phyloP scores from a whole-genome alignment of 2,329 filamentous ascomycete genomes.

The Calonectria ilicicola region DNA sequence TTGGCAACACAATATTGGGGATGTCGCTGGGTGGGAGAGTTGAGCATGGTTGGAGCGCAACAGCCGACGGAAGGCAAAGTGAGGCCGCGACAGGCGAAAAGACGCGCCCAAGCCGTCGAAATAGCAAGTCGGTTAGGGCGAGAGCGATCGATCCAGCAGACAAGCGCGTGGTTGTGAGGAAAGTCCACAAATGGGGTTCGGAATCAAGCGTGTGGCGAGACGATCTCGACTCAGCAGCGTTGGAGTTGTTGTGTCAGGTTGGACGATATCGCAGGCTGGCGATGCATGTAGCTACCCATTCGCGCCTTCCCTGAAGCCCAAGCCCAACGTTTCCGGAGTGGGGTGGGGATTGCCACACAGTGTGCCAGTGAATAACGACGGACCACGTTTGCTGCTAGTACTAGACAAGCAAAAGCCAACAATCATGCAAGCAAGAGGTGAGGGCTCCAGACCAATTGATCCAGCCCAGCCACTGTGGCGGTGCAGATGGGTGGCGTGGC shows the following conservation, averaged over 20 bases:
- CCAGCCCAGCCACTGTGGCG: constrained; percentile 30
- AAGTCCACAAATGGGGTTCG: neutral
- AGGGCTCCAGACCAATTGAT: constrained; percentile 4
- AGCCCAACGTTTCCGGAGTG: constrained; percentile 29
- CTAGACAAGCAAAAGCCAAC: neutral
- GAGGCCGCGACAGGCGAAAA: constrained; percentile 42
- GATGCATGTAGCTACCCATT: constrained; percentile 31
- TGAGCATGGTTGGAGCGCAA: constrained; percentile 47
- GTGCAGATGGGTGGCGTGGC: constrained; percentile 22
- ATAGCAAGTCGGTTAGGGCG: constrained; percentile 26
- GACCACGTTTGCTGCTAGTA: constrained; percentile 24
- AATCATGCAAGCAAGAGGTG: constrained; percentile 2
- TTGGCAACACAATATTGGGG: constrained; percentile 46
- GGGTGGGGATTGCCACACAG: constrained; percentile 17
- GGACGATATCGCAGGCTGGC: constrained; percentile 37
- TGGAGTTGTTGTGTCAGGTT: constrained; percentile 37
- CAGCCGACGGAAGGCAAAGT: constrained; percentile 38
- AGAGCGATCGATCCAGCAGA: neutral
- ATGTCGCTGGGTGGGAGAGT: constrained; percentile 44
- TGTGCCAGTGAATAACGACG: constrained; percentile 23
- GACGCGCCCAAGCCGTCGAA: constrained; percentile 41
- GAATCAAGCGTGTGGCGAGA: neutral
- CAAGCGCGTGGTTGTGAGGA: neutral
- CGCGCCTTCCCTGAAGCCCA: constrained; percentile 28
- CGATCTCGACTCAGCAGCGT: constrained; percentile 13